phyloP scores from a whole-genome alignment of 1,284 basidiomycete species.

The Tranzscheliella williamsii region DNA sequence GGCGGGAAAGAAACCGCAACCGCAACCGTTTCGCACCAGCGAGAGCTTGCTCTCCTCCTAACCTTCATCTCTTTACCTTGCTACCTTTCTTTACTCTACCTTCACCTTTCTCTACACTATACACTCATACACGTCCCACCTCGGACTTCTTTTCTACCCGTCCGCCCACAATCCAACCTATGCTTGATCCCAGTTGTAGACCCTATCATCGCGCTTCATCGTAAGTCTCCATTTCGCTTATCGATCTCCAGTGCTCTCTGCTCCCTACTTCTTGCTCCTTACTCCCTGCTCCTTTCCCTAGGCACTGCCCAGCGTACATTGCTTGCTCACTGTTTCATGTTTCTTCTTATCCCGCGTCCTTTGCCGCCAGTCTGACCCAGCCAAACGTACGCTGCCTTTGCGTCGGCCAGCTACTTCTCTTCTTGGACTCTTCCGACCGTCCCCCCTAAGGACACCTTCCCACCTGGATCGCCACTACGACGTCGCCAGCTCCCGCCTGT shows the following conservation, averaged over 20 bases:
- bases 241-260: background rate
- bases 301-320: too few relatives aligned
- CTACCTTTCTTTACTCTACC: too few relatives aligned
- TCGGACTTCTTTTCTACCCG: too few relatives aligned
- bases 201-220: slow-evolving; percentile 40
- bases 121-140: too few relatives aligned
- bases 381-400: slow-evolving; percentile 27
- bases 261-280: background rate
- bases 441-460: slow-evolving; percentile 39
- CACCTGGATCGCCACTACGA: background rate
- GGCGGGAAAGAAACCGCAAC: too few relatives aligned
- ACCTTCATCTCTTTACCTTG: too few relatives aligned
- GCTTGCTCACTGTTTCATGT: background rate
- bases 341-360: background rate
- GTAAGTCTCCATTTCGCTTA: slow-evolving; percentile 19
- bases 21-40: too few relatives aligned
- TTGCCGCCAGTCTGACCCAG: slow-evolving; percentile 9
- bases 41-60: too few relatives aligned
- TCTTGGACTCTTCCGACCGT: slow-evolving; percentile 52
- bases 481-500: too few relatives aligned
- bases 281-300: background rate
- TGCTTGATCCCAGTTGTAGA: slow-evolving; percentile 55
- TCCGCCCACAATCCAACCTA: too few relatives aligned
- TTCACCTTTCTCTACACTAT: too few relatives aligned
- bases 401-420: slow-evolving; percentile 48